Percentiles rank a stretch among this genome's conserved stretches.
Evolutionary conservation across 2,329 filamentous ascomycete species (phyloP).

Genomic region (Colletotrichum theobromicola): DNA sequence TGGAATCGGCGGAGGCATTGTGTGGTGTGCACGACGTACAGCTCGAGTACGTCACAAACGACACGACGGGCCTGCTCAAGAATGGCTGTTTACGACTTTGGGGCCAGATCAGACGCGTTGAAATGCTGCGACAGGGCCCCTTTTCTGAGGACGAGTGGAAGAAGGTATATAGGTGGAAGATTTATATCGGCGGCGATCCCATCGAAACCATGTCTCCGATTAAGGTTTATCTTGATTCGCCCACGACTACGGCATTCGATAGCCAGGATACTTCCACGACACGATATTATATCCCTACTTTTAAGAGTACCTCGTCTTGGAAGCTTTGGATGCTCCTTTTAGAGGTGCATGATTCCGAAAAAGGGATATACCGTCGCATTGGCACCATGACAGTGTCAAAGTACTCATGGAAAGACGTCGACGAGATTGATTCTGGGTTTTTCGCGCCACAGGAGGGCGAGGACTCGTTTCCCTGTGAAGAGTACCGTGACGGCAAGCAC

Average conservation of each 20-base stretch:
- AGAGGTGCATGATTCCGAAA: not conserved
- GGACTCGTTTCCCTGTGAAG: not conserved
- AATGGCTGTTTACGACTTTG: not conserved
- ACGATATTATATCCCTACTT: not conserved
- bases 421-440: not conserved
- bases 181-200: not conserved
- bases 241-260: not conserved
- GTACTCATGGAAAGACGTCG: not conserved
- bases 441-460: not conserved
- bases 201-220: not conserved
- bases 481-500: not conserved
- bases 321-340: not conserved
- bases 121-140: not conserved
- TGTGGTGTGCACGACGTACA: not conserved
- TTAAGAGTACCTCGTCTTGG: not conserved
- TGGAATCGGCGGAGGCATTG: not conserved
- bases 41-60: rapidly evolving
- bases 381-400: not conserved
- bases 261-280: not conserved
- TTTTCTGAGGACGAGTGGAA: not conserved
- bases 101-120: not conserved
- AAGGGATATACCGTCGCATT: not conserved
- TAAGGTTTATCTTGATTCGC: not conserved
- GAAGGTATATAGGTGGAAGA: not conserved
- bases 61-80: not conserved